These are phyloP conservation scores for Raphanus sativus DNA, from an alignment of 345 rosid genomes.

Conservation along the genomic window DNA sequence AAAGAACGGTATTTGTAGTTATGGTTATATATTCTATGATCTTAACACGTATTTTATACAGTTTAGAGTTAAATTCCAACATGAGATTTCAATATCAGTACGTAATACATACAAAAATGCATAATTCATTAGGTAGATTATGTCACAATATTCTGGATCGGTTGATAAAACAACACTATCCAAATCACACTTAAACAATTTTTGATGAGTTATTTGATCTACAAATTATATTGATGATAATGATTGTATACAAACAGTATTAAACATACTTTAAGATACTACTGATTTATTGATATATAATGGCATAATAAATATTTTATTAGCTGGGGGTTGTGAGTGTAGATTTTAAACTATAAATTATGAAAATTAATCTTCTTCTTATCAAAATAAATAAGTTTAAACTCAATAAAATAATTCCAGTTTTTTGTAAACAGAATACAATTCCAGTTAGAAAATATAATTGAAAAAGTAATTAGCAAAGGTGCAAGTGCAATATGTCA, in stretches of 20 bases:
- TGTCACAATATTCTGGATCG: slow-evolving; percentile 33
- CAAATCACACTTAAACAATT: slow-evolving; percentile 15
- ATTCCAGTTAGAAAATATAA: not conserved
- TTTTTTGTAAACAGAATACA: too few species aligned
- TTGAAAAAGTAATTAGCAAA: not conserved
- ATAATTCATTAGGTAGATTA: slow-evolving; percentile 32
- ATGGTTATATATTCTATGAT: not conserved
- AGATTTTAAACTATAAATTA: not conserved
- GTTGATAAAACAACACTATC: slow-evolving; percentile 39
- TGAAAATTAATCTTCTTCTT: not conserved
- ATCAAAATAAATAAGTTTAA: not conserved
- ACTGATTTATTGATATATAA: not conserved
- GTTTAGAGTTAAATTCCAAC: not conserved
- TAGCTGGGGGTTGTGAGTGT: slow-evolving; percentile 4
- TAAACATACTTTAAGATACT: not conserved
- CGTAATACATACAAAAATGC: not conserved
- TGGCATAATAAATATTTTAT: not conserved
- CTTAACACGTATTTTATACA: not conserved
- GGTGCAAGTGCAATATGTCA: not conserved
- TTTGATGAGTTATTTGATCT: slow-evolving; percentile 11
- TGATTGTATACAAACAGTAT: not conserved
- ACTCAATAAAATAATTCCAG: too few species aligned
- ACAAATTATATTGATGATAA: slow-evolving; percentile 6
- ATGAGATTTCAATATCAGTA: not conserved
- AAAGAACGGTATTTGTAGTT: not conserved